These are phyloP conservation scores for Chytriomyces hyalinus DNA, from an alignment of 192 early-diverging fungal genomes.

Conservation along the genomic window DNA sequence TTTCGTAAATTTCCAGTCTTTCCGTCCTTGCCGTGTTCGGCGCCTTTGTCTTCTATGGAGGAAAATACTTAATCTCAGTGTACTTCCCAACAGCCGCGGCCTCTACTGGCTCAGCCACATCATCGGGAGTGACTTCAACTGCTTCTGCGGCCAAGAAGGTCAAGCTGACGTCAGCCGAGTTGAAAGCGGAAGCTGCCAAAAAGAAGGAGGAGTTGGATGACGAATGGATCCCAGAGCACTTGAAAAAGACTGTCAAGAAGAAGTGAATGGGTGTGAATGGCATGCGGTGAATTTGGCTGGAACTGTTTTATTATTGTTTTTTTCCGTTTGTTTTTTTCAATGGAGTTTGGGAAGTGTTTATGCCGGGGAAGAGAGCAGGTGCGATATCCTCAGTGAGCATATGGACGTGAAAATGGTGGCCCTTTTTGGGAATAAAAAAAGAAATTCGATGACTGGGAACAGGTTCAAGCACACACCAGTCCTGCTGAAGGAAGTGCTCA, in stretches of 20 bases:
- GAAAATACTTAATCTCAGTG: background rate
- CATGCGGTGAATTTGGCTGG: too few species aligned
- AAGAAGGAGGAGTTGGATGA: slow-evolving; percentile 40
- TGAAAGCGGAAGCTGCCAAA: slow-evolving; percentile 30
- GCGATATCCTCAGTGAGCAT: too few species aligned
- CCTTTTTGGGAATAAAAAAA: too few species aligned
- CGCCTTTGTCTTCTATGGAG: slow-evolving; percentile 20
- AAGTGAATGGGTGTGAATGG: slow-evolving; percentile 1
- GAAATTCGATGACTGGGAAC: too few species aligned
- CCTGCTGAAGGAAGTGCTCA: slow-evolving; percentile 53
- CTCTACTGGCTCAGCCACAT: background rate
- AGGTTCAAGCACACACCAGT: slow-evolving; percentile 55
- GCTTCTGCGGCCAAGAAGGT: slow-evolving; percentile 23
- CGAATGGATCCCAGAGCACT: slow-evolving; percentile 39
- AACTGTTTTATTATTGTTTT: too few species aligned
- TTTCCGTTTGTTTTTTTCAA: too few species aligned
- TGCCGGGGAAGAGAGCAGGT: too few species aligned
- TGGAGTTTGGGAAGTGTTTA: too few species aligned
- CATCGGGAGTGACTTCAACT: background rate
- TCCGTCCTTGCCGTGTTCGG: slow-evolving; percentile 21
- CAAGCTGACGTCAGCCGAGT: slow-evolving; percentile 24
- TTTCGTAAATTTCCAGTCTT: slow-evolving; percentile 2
- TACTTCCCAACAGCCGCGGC: background rate
- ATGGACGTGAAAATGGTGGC: too few species aligned
- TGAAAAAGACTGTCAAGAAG: slow-evolving; percentile 36